These are phyloP conservation scores for Martensiomyces pterosporus DNA, from an alignment of 192 early-diverging fungal genomes.

Conservation along the genomic window DNA sequence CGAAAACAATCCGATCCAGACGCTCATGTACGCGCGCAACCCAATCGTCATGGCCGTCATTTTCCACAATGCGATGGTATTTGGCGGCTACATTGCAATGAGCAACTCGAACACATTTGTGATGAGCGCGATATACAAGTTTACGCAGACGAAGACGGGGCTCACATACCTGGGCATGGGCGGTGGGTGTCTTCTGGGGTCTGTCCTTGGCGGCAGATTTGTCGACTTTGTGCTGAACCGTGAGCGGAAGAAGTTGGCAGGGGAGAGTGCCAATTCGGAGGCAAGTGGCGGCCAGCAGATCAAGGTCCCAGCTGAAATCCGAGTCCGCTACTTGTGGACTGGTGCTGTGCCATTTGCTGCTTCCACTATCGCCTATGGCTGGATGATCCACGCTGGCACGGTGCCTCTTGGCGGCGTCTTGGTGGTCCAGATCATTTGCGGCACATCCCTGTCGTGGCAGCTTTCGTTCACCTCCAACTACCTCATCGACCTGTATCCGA, in stretches of 20 bases:
- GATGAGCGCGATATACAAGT: conserved; percentile 9
- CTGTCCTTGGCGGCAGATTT: conserved; percentile 17
- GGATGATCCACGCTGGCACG: neutral
- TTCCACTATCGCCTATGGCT: conserved; percentile 2
- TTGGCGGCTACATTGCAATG: conserved; percentile 25
- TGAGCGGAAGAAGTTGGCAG: neutral
- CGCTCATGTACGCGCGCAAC: neutral
- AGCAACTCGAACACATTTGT: conserved; percentile 16
- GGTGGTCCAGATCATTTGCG: conserved; percentile 1
- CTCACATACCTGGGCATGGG: conserved; percentile 28
- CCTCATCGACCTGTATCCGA: conserved; percentile 10
- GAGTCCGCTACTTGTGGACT: neutral
- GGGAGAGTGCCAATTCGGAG: too few relatives aligned
- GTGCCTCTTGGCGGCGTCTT: conserved; percentile 1
- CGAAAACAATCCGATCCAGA: neutral
- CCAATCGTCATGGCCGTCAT: neutral
- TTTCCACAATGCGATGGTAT: conserved; percentile 8
- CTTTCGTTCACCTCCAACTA: conserved; percentile 7
- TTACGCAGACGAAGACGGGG: conserved; percentile 14
- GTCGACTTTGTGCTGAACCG: conserved; percentile 4
- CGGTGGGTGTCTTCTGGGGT: conserved; percentile 14
- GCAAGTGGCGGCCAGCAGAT: too few relatives aligned
- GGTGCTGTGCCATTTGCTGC: conserved; percentile 1
- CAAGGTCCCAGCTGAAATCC: conserved; percentile 2
- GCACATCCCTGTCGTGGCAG: neutral